These are phyloP conservation scores for Paraphoma sp. DNA, from an alignment of 2,329 filamentous ascomycete species.

Conservation along the genomic window DNA sequence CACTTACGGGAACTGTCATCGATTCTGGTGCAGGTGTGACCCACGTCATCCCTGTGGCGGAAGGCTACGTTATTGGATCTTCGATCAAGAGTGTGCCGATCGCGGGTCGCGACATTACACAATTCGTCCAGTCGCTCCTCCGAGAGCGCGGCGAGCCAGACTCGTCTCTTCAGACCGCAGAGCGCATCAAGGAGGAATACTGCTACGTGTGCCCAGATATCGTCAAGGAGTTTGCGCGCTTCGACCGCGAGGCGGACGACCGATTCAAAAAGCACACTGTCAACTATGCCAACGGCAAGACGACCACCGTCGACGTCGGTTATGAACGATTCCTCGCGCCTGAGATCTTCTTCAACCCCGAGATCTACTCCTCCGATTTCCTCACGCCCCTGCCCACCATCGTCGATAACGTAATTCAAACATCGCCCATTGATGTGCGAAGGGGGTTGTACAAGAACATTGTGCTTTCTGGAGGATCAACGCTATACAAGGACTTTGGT, in stretches of 20 bases:
- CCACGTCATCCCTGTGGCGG: constrained; percentile 97
- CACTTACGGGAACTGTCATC: constrained; percentile 95
- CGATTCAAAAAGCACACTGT: constrained; percentile 92
- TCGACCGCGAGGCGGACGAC: constrained; percentile 84
- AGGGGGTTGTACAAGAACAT: constrained; percentile 99
- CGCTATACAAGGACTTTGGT: constrained; percentile 98
- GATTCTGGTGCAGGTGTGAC: constrained; percentile 99
- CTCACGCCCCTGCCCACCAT: constrained; percentile 92
- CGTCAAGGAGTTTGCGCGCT: constrained; percentile 96
- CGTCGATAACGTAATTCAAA: constrained; percentile 96
- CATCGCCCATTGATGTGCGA: constrained; percentile 95
- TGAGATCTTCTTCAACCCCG: constrained; percentile 99
- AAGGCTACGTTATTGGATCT: constrained; percentile 98
- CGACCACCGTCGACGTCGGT: constrained; percentile 87
- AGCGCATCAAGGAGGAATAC: constrained; percentile 98
- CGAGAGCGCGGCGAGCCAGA: constrained; percentile 96
- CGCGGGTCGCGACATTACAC: constrained; percentile 96
- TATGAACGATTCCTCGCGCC: constrained; percentile 98
- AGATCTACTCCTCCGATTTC: constrained; percentile 99
- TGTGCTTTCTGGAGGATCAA: constrained; percentile 94
- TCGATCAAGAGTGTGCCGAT: constrained; percentile 99
- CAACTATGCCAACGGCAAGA: constrained; percentile 81
- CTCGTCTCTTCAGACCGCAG: constrained; percentile 94
- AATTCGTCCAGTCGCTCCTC: constrained; percentile 95
- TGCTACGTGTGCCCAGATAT: constrained; percentile 99